These are phyloP conservation scores for Backusella psychrophila DNA, from an alignment of 192 early-diverging fungal genomes.

Conservation along the genomic window DNA sequence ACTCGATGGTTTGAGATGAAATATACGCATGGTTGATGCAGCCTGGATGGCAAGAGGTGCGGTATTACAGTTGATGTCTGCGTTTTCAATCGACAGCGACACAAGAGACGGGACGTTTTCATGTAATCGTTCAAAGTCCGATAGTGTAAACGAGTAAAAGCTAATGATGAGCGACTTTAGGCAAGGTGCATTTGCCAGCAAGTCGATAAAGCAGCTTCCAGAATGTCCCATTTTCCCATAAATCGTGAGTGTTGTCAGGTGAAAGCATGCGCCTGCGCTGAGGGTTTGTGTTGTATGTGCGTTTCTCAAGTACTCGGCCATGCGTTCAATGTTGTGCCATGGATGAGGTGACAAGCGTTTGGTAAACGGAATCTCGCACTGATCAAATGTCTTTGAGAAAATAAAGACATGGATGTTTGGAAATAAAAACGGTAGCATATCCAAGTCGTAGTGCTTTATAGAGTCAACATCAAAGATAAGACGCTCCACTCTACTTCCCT, in stretches of 20 bases:
- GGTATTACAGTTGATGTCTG: neutral
- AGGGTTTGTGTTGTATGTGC: neutral
- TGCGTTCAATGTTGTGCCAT: neutral
- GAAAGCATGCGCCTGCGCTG: neutral
- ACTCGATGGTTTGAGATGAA: neutral
- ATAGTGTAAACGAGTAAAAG: neutral
- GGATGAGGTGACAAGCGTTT: neutral
- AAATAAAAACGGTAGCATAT: neutral
- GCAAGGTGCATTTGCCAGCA: neutral
- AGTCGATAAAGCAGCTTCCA: neutral
- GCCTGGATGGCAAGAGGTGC: neutral
- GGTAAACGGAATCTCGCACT: neutral
- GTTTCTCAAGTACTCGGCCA: neutral
- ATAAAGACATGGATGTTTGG: neutral
- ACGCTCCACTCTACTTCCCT: neutral
- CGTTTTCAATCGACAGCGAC: neutral
- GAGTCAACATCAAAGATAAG: neutral
- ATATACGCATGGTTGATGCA: neutral
- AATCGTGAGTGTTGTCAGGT: neutral
- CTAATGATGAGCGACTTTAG: neutral
- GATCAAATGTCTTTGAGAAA: slow-evolving; percentile 3
- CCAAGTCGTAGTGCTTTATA: neutral
- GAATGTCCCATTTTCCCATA: neutral
- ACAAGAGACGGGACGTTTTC: neutral
- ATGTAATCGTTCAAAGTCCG: neutral